Evolutionary conservation across 148 eudicot species (phyloP).

Genomic region (Fagopyrum tataricum): DNA sequence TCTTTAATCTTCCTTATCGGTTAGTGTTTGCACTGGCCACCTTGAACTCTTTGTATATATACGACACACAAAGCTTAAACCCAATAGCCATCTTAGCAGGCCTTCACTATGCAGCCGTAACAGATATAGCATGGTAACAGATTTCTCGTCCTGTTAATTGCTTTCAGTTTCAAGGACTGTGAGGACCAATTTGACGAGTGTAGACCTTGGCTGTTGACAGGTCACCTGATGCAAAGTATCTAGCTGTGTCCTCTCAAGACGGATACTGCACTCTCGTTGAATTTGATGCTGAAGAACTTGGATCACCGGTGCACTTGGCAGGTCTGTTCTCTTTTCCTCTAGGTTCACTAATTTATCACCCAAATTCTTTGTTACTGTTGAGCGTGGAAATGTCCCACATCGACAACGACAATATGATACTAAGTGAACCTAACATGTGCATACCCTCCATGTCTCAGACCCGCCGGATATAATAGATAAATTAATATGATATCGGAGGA

Average conservation of each 20-base stretch:
- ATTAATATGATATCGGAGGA: too few relatives aligned
- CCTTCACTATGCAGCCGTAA: slow-evolving; percentile 92
- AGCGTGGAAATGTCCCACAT: too few relatives aligned
- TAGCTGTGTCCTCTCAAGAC: slow-evolving; percentile 89
- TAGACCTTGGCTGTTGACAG: slow-evolving; percentile 23
- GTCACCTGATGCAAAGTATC: slow-evolving; percentile 67
- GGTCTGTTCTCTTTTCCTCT: slow-evolving; percentile 31
- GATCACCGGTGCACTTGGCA: slow-evolving; percentile 46
- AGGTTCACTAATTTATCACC: not conserved
- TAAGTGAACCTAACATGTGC: too few relatives aligned
- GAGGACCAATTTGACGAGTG: slow-evolving; percentile 11
- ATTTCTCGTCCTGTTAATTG: not conserved
- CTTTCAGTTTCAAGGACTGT: slow-evolving; percentile 6
- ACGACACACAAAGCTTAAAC: slow-evolving; percentile 68
- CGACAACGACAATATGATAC: too few relatives aligned
- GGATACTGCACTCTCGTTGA: slow-evolving; percentile 91
- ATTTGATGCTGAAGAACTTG: slow-evolving; percentile 77
- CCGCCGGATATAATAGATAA: too few relatives aligned
- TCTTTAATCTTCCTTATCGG: slow-evolving; percentile 89
- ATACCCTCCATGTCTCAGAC: too few relatives aligned
- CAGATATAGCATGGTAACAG: slow-evolving; percentile 83
- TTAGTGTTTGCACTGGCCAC: slow-evolving; percentile 89
- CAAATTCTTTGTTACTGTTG: not conserved
- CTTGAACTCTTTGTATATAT: slow-evolving; percentile 79
- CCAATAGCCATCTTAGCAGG: slow-evolving; percentile 86